phyloP scores from a whole-genome alignment of 2,329 filamentous ascomycete genomes.

The Cytospora paraplurivora region DNA sequence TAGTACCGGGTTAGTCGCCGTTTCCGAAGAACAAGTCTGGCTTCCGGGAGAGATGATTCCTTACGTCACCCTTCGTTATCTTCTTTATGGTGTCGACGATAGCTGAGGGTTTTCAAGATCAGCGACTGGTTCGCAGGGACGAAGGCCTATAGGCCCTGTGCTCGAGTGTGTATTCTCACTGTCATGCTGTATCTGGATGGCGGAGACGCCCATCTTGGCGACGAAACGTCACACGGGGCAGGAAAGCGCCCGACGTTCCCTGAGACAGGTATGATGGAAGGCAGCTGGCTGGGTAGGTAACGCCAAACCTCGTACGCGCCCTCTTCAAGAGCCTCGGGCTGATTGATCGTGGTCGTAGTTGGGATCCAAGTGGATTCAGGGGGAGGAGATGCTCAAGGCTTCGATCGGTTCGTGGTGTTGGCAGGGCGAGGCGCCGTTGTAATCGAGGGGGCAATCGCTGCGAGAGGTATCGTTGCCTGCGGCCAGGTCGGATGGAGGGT shows the following conservation, averaged over 20 bases:
- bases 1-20: constrained; percentile 7
- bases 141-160: neutral
- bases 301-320: constrained; percentile 4
- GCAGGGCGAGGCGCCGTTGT: constrained; percentile 4
- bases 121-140: constrained; percentile 1
- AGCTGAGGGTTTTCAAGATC: constrained; percentile 47
- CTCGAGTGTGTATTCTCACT: constrained; percentile 49
- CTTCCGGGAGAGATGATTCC: constrained; percentile 34
- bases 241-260: constrained; percentile 17
- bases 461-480: constrained; percentile 3
- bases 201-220: constrained; percentile 76
- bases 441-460: neutral
- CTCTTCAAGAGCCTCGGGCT: neutral
- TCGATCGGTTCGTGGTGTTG: constrained; percentile 5
- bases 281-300: neutral
- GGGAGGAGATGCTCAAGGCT: neutral
- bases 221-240: constrained; percentile 29
- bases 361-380: constrained; percentile 8
- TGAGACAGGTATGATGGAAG: constrained; percentile 10
- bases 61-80: constrained; percentile 80
- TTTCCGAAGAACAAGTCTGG: neutral
- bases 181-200: constrained; percentile 82
- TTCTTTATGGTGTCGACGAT: constrained; percentile 74
- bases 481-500: neutral
- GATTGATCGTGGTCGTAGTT: neutral